Conservation (phyloP, 1,139 yeast genomes). For the Zygosaccharomyces pseudobailii region DNA sequence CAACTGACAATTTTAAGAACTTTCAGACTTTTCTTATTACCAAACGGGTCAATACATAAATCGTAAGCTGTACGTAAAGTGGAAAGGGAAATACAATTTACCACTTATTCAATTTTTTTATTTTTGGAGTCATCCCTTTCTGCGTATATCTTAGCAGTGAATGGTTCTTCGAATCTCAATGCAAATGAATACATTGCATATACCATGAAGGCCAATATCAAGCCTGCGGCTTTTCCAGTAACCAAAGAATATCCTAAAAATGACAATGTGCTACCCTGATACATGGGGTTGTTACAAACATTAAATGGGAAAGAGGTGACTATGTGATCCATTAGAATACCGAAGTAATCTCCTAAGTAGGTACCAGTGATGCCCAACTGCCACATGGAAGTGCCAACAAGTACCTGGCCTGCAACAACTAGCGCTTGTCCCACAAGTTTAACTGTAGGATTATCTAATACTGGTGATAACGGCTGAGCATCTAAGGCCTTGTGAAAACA, state of each 20-base stretch:
- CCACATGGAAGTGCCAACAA: conserved; percentile 84
- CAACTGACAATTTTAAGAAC: too few relatives aligned
- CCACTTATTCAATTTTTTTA: conserved; percentile 6
- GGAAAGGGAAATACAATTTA: neutral
- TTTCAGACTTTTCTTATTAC: too few relatives aligned
- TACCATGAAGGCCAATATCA: conserved; percentile 67
- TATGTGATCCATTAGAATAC: conserved; percentile 84
- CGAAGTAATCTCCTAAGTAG: conserved; percentile 94
- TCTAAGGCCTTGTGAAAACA: conserved; percentile 66
- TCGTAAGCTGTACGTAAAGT: neutral
- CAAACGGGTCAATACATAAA: neutral
- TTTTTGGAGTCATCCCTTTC: conserved; percentile 45
- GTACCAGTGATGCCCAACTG: conserved; percentile 96
- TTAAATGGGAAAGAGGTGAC: conserved; percentile 95
- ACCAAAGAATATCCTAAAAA: conserved; percentile 88
- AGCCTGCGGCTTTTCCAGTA: conserved; percentile 87
- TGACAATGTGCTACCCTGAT: conserved; percentile 83
- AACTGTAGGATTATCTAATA: conserved; percentile 39
- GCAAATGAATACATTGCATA: conserved; percentile 80
- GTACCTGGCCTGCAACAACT: conserved; percentile 68
- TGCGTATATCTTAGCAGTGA: conserved; percentile 84
- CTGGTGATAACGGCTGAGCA: conserved; percentile 47
- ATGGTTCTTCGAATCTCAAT: conserved; percentile 87
- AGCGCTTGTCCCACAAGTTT: conserved; percentile 42
- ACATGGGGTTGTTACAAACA: conserved; percentile 91